These are phyloP conservation scores for Protomyces arabidopsidicola DNA, from an alignment of 1,139 yeast species.

Conservation along the genomic window DNA sequence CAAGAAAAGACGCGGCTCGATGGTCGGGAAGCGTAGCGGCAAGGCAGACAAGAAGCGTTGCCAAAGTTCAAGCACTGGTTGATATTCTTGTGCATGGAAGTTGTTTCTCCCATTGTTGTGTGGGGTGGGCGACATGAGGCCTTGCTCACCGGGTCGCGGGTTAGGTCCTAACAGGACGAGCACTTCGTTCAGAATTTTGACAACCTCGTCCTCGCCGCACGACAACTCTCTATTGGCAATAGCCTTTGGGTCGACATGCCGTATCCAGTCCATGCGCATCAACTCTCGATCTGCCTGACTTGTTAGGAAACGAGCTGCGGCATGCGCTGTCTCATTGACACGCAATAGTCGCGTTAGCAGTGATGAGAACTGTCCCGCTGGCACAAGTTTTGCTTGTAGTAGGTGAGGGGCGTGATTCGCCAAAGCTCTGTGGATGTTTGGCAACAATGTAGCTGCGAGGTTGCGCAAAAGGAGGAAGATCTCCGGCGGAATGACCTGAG, in stretches of 20 bases:
- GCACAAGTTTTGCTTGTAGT: slow-evolving; percentile 49
- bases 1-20: slow-evolving; percentile 56
- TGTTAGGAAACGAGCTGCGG: slow-evolving; percentile 51
- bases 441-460: slow-evolving; percentile 38
- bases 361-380: slow-evolving; percentile 56
- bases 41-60: slow-evolving; percentile 45
- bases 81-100: slow-evolving; percentile 3
- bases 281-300: slow-evolving; percentile 47
- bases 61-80: slow-evolving; percentile 40
- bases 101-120: neutral
- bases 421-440: slow-evolving; percentile 36
- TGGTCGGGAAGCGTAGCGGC: slow-evolving; percentile 48
- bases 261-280: slow-evolving; percentile 60
- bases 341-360: slow-evolving; percentile 56
- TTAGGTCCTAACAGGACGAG: slow-evolving; percentile 18
- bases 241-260: slow-evolving; percentile 49
- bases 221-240: slow-evolving; percentile 55
- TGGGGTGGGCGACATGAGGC: neutral
- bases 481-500: slow-evolving; percentile 56
- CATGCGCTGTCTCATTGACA: slow-evolving; percentile 57
- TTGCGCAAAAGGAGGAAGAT: slow-evolving; percentile 45
- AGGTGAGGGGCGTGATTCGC: slow-evolving; percentile 52
- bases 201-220: slow-evolving; percentile 41
- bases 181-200: slow-evolving; percentile 22
- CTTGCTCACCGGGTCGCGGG: slow-evolving; percentile 1